Evolutionary conservation across 306 rosid genomes (phyloP).

Genomic region (Ziziphus jujuba): DNA sequence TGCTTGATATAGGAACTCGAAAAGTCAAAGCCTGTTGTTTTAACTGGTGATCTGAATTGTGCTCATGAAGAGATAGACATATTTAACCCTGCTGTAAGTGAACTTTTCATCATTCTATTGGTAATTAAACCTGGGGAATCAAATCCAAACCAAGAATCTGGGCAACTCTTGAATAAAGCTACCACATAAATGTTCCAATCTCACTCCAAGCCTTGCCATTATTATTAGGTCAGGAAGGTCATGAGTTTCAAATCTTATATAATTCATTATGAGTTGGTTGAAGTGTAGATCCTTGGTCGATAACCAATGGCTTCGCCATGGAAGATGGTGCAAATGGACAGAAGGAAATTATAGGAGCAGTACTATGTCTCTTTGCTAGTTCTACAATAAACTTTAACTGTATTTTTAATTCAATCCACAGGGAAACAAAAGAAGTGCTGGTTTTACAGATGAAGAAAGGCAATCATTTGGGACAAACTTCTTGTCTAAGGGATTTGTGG

Average conservation of each 20-base stretch:
- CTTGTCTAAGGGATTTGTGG: slow-evolving; percentile 77
- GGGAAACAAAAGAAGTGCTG: slow-evolving; percentile 95
- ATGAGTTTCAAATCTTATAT: neutral
- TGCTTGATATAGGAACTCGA: slow-evolving; percentile 78
- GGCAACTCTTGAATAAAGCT: no score
- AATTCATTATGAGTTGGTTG: neutral
- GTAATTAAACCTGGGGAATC: slow-evolving; percentile 6
- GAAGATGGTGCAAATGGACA: neutral
- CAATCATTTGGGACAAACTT: slow-evolving; percentile 76
- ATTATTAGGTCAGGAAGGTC: neutral
- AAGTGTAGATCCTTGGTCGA: neutral
- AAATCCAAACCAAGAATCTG: neutral
- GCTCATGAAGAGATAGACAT: slow-evolving; percentile 98
- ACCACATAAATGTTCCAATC: no score
- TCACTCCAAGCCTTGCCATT: no score
- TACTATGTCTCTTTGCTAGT: neutral
- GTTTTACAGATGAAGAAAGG: slow-evolving; percentile 91
- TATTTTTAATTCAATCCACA: slow-evolving; percentile 23
- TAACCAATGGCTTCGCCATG: neutral
- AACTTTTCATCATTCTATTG: slow-evolving; percentile 1
- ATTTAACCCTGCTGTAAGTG: slow-evolving; percentile 83
- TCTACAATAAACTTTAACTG: neutral
- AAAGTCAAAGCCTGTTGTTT: slow-evolving; percentile 83
- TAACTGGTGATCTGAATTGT: slow-evolving; percentile 95
- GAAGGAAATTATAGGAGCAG: no score